Conservation (phyloP, 331 rosid genomes). For the Quercus lobata region DNA sequence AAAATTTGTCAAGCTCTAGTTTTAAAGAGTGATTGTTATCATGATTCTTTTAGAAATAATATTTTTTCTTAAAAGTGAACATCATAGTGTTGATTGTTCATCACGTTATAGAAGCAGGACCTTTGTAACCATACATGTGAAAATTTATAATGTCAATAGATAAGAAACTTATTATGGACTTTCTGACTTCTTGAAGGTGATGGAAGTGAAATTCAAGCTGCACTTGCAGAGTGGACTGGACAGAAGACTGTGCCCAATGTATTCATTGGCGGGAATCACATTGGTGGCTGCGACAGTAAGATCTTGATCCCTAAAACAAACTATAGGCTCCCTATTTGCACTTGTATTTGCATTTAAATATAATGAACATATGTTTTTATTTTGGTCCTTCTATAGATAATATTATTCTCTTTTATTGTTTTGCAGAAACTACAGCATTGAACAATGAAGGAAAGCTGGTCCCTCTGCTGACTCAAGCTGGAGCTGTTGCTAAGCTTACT, state of each 20-base stretch:
- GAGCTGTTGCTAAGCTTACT: slow-evolving; percentile 43
- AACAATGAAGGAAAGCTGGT: slow-evolving; percentile 63
- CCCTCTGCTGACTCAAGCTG: slow-evolving; percentile 61
- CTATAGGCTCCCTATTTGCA: background rate
- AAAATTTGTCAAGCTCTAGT: background rate
- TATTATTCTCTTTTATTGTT: slow-evolving; percentile 8
- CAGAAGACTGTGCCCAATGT: slow-evolving; percentile 84
- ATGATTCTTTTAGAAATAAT: background rate
- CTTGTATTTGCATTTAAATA: background rate
- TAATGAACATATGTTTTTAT: background rate
- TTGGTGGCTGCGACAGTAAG: slow-evolving; percentile 92
- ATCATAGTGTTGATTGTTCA: background rate
- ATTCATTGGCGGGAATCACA: slow-evolving; percentile 77
- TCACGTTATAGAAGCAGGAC: background rate
- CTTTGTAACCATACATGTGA: background rate
- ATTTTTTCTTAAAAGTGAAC: background rate
- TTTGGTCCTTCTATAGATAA: slow-evolving; percentile 1
- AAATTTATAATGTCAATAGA: background rate
- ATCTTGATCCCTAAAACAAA: background rate
- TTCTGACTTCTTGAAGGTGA: slow-evolving; percentile 56
- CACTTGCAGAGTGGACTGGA: slow-evolving; percentile 62
- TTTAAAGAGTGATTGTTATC: background rate
- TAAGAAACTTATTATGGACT: background rate
- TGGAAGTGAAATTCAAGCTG: slow-evolving; percentile 63
- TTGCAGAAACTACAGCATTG: slow-evolving; percentile 52